Evolutionary conservation across 305 asterid species (phyloP), one percentile per base, ranked within the genome.

Genomic region (Fraxinus baroniana): DNA sequence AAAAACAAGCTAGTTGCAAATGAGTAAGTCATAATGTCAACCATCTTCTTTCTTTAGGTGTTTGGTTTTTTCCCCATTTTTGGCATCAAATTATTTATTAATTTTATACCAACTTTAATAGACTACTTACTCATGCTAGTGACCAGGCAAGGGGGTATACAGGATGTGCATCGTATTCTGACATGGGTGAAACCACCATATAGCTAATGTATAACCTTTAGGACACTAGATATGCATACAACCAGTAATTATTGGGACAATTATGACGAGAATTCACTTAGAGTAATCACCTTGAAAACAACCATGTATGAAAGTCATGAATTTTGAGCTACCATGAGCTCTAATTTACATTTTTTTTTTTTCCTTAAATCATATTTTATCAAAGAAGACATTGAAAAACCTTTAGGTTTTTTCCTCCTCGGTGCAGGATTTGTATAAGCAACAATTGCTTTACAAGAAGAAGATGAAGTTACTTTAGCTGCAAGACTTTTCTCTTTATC

Each of bases 401-500:
- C 86, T 90, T 82, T 81, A 22, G 6, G 73, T 78, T 88, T 87
- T 85, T 62, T 87, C 64, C 78, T 86, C 37, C 79, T 35, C 32
- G 75, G 68, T 26, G 85, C 82, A 70, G 89, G 28, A 84, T 80
- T 88, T 72, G 88, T 32, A 78, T 83, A 82, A 33, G 28, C 76
- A 22, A 77, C 78, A 64, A 55, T 79, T 76, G 17, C 71, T 81
- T 81, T 81, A 64, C 44, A 33, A 76, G 85, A 74, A 12, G 82
- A 33, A 60, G 83, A 62, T 20, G 85, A 84, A 73, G 57, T 84
- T 66, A 75, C 84, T 79, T 83, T 78, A 84, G 83, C 70, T 78
- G 79, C 82, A 86, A 82, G 64, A 13, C 55, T 55, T 37, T 57
- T 82, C 68, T 68, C 87, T 81, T 85, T 90, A 79, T 89, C 90